Evolutionary conservation across 1,139 yeast genomes (phyloP).

Genomic region (Blastobotrys proliferans): DNA sequence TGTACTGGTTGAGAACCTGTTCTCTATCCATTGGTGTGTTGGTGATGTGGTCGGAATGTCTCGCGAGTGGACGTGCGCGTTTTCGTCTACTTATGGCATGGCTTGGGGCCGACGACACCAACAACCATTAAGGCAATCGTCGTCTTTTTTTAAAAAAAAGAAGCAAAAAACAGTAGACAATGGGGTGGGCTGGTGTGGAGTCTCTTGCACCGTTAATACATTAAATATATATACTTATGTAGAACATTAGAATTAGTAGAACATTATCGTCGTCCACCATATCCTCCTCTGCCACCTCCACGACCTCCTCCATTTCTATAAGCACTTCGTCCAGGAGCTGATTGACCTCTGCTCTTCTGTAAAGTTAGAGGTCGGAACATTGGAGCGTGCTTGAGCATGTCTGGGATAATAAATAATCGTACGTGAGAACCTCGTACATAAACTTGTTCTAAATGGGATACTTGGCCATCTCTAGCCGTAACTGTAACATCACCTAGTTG

Average conservation of each 20-base stretch:
- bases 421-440: slow-evolving; percentile 91
- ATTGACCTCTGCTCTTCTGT: slow-evolving; percentile 28
- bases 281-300: slow-evolving; percentile 24
- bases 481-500: slow-evolving; percentile 79
- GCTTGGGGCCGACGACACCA: no score
- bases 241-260: no score
- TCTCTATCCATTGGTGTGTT: slow-evolving; percentile 11
- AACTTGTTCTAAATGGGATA: slow-evolving; percentile 76
- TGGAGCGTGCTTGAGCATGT: slow-evolving; percentile 77
- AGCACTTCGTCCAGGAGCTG: slow-evolving; percentile 20
- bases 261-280: no score
- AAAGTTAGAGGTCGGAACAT: slow-evolving; percentile 52
- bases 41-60: background rate
- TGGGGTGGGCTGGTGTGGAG: no score
- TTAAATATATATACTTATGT: no score
- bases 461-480: slow-evolving; percentile 71
- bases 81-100: no score
- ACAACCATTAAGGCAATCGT: no score
- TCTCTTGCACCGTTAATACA: no score
- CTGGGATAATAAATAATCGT: slow-evolving; percentile 81
- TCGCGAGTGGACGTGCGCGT: no score
- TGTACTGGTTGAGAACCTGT: slow-evolving; percentile 23
- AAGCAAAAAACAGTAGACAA: no score
- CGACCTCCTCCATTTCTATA: slow-evolving; percentile 10
- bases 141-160: no score